A percentile compares a stretch with the other conserved stretches of the same genome.
These are phyloP conservation scores for Lodderomyces orthopsilosis DNA, from an alignment of 1,139 yeast species.

Conservation along the genomic window DNA sequence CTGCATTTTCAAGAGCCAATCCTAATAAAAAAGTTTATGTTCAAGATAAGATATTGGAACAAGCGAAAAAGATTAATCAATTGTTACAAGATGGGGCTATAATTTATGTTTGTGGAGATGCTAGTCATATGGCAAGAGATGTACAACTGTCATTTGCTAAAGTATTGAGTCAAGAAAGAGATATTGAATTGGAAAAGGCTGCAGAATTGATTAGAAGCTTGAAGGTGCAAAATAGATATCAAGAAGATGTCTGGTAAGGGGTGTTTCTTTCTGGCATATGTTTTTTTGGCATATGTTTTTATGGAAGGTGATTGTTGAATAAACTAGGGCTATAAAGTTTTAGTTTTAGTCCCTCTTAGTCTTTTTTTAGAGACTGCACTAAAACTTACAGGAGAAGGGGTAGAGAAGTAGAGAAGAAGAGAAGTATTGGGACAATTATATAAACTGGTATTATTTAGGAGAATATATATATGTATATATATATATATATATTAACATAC, in stretches of 20 bases:
- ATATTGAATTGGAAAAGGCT: slow-evolving; percentile 63
- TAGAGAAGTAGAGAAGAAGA: too few species aligned
- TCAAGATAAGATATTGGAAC: slow-evolving; percentile 72
- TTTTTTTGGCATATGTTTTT: too few species aligned
- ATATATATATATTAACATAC: too few species aligned
- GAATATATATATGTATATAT: too few species aligned
- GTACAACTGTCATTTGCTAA: slow-evolving; percentile 73
- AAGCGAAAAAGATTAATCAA: slow-evolving; percentile 51
- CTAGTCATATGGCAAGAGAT: slow-evolving; percentile 93
- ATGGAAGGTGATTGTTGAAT: too few species aligned
- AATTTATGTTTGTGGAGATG: slow-evolving; percentile 96
- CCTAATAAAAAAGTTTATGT: slow-evolving; percentile 72
- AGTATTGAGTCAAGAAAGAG: slow-evolving; percentile 61
- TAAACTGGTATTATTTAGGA: too few species aligned
- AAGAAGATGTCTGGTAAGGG: slow-evolving; percentile 91
- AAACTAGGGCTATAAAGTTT: too few species aligned
- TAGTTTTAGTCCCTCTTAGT: too few species aligned
- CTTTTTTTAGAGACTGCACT: too few species aligned
- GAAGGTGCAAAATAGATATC: slow-evolving; percentile 85
- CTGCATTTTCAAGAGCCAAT: slow-evolving; percentile 84
- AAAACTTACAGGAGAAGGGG: too few species aligned
- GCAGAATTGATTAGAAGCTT: slow-evolving; percentile 74
- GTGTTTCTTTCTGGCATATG: too few species aligned
- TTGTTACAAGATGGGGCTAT: slow-evolving; percentile 76
- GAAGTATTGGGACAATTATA: too few species aligned